These are phyloP conservation scores for Candida germanica DNA, from an alignment of 805 yeast species.

Conservation along the genomic window DNA sequence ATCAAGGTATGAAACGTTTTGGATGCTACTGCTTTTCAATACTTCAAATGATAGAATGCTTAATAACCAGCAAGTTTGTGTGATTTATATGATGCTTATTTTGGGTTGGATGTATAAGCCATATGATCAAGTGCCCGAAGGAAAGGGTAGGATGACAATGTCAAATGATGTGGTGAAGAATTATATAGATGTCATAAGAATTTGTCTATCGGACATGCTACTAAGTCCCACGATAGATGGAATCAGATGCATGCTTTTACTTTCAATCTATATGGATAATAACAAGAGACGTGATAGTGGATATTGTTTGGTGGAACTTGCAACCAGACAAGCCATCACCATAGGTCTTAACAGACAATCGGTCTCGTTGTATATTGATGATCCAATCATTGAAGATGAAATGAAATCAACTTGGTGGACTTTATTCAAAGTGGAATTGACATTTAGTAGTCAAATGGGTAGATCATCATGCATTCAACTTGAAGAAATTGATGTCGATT, in stretches of 20 bases:
- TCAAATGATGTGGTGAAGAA: slow-evolving; percentile 23
- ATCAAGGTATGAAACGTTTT: slow-evolving; percentile 3
- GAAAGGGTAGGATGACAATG: slow-evolving; percentile 3
- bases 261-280: slow-evolving; percentile 43
- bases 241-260: slow-evolving; percentile 39
- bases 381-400: slow-evolving; percentile 21
- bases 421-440: slow-evolving; percentile 36
- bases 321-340: slow-evolving; percentile 46
- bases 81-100: slow-evolving; percentile 39
- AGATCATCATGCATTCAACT: slow-evolving; percentile 4
- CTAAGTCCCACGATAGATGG: slow-evolving; percentile 45
- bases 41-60: slow-evolving; percentile 1
- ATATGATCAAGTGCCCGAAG: slow-evolving; percentile 18
- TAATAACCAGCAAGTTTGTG: slow-evolving; percentile 27
- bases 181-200: slow-evolving; percentile 39
- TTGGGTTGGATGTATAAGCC: slow-evolving; percentile 29
- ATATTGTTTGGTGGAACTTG: slow-evolving; percentile 45
- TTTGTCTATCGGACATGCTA: slow-evolving; percentile 42
- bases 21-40: slow-evolving; percentile 6
- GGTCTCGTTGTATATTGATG: not conserved
- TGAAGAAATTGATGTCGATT: slow-evolving; percentile 6
- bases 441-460: slow-evolving; percentile 11
- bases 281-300: slow-evolving; percentile 47
- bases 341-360: slow-evolving; percentile 45
- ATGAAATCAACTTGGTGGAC: slow-evolving; percentile 46